Evolutionary conservation across 345 rosid genomes (phyloP).

Genomic region (Mercurialis annua): DNA sequence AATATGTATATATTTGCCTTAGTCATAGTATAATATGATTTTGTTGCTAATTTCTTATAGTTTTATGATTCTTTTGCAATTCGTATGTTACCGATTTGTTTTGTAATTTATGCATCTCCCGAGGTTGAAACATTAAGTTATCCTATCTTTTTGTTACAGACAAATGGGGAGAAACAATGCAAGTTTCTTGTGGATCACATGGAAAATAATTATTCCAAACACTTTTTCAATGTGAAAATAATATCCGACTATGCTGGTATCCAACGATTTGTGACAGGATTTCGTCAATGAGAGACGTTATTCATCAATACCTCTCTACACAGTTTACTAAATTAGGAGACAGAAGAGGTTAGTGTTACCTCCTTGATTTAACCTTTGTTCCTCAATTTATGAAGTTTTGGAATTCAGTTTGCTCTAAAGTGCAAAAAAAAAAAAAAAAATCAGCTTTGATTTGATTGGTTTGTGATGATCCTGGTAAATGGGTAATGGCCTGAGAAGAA

Average conservation of each 20-base stretch:
- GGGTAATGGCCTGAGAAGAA: too few relatives aligned
- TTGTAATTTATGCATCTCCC: neutral
- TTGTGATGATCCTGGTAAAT: too few relatives aligned
- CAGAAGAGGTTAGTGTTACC: neutral
- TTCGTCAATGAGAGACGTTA: constrained; percentile 31
- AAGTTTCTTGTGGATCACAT: constrained; percentile 55
- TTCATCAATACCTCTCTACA: neutral
- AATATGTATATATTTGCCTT: neutral
- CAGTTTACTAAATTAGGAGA: neutral
- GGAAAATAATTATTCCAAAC: constrained; percentile 29
- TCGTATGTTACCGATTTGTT: neutral
- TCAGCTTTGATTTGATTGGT: too few relatives aligned
- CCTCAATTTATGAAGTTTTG: too few relatives aligned
- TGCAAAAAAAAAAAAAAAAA: too few relatives aligned
- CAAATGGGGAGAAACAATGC: constrained; percentile 82
- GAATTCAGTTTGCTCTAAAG: too few relatives aligned
- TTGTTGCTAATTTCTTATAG: neutral
- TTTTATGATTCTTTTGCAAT: neutral
- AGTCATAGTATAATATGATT: neutral
- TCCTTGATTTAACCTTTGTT: neutral
- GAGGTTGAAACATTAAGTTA: neutral
- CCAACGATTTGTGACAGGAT: constrained; percentile 61
- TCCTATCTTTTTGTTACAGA: constrained; percentile 39
- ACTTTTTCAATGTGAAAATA: constrained; percentile 47
- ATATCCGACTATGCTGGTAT: constrained; percentile 75